phyloP scores from a whole-genome alignment of 495 filamentous ascomycete species.

The Aspergillus panamensis region DNA sequence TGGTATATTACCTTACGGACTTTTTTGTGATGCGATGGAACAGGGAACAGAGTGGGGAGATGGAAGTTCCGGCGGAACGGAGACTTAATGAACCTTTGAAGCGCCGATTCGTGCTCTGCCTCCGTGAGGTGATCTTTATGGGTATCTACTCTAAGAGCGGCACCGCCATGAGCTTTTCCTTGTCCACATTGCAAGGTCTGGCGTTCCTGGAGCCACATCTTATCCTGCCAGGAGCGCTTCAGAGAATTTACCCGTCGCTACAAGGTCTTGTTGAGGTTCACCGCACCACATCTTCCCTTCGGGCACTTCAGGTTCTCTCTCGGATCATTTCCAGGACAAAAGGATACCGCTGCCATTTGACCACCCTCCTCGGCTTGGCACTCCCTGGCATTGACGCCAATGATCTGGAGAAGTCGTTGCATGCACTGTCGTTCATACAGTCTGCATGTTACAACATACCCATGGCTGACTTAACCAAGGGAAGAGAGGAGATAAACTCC shows the following conservation, averaged over 20 bases:
- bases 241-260: constrained; percentile 94
- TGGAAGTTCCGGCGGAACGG: constrained; percentile 76
- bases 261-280: constrained; percentile 97
- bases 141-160: constrained; percentile 94
- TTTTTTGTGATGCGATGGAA: constrained; percentile 99
- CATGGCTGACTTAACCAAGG: constrained; percentile 74
- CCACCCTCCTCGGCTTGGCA: constrained; percentile 83
- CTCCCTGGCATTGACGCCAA: constrained; percentile 97
- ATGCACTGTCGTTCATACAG: constrained; percentile 93
- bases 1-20: constrained; percentile 90
- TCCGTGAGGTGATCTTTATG: constrained; percentile 96
- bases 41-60: constrained; percentile 85
- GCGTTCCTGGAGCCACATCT: constrained; percentile 88
- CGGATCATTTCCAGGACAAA: constrained; percentile 86
- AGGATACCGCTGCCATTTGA: constrained; percentile 92
- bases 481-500: constrained; percentile 62
- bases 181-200: constrained; percentile 83
- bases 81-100: constrained; percentile 76
- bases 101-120: constrained; percentile 81
- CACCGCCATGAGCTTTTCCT: constrained; percentile 83
- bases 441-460: constrained; percentile 92
- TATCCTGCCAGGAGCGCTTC: constrained; percentile 88
- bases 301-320: constrained; percentile 83
- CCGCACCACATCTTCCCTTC: constrained; percentile 88
- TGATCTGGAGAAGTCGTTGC: constrained; percentile 92